A percentile compares a stretch with the other conserved stretches of the same genome.
Evolutionary conservation across 306 rosid genomes (phyloP).

Genomic region (Prunus campanulata): DNA sequence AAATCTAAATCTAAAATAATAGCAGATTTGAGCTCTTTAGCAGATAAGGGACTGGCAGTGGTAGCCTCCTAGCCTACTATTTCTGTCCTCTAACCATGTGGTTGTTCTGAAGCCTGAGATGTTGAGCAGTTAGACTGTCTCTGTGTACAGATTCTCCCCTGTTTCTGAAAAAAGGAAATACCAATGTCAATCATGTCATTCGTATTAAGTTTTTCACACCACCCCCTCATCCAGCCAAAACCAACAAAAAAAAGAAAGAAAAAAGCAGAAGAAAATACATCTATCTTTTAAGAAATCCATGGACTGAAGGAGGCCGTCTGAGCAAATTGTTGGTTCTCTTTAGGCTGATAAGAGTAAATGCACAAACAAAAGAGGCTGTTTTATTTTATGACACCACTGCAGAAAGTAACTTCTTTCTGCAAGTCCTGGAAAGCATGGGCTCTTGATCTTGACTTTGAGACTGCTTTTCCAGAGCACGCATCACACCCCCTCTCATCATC

Average conservation of each 20-base stretch:
- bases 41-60: not conserved
- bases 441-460: not conserved
- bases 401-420: not conserved
- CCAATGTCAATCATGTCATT: not conserved
- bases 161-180: not conserved
- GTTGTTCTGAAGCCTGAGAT: not conserved
- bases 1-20: not conserved
- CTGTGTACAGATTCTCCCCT: not conserved
- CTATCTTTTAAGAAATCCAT: not conserved
- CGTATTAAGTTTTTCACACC: not conserved
- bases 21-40: no score
- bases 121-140: not conserved
- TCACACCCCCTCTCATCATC: not conserved
- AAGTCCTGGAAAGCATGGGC: slow-evolving; percentile 1
- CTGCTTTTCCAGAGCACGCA: not conserved
- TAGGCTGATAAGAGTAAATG: no score
- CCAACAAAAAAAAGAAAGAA: no score
- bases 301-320: not conserved
- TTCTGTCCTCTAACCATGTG: not conserved
- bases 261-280: no score
- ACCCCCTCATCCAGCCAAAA: no score
- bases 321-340: not conserved
- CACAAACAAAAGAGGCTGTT: not conserved
- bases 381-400: not conserved
- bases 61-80: no score